Evolutionary conservation across 805 yeast genomes (phyloP), one percentile per base, ranked within the genome.

Genomic region (Diddensiella santjacobensis): DNA sequence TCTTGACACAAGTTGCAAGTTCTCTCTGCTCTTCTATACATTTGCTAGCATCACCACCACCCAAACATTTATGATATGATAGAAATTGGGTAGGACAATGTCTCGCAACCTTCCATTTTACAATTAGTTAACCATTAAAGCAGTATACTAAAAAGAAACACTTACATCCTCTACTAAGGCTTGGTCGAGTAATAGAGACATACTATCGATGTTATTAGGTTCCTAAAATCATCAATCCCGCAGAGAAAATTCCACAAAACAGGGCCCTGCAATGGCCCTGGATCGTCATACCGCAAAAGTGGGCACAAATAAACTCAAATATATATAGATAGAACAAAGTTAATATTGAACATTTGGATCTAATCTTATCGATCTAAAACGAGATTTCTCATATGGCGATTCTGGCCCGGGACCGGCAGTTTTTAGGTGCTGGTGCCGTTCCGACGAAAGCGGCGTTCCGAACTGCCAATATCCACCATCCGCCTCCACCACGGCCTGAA

Each of bases 51-150:
- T 73, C 74, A 35, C 82, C 82, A 23, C 70, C 71, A 30, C 79
- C 68, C 64, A 87, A 75, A 61, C 95, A 87, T 58, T 78, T 79
- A 64, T 87, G 91, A 64, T 83, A 87, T 22, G 74, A 77, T 48
- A 86, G 67, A 55, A 87, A 86, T 59, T 80, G 76, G 51, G 78
- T 80, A 0, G 95, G 93, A 63, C 96, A 87, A 59, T 74, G 70
- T 47, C 79, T 75, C 11, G 95, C 89, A 49, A 84, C 79, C 75
- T 71, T 26, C 8, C 31, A 26, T 8, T 26, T 8, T 13, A 8
- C 8, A 13, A 26, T 26, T 26, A 26, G 31, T 8, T 36, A 24
- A 8, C 30, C 23, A 42, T 40, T 44, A 44, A 38, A 17, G 31
- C 31, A 10, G n/a, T 36, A 47, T 24, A 18, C 35, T 37, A 11